Percentiles rank a stretch among this genome's conserved stretches.
phyloP scores from a whole-genome alignment of 2,329 filamentous ascomycete species.

The Aspergillus sp. region DNA sequence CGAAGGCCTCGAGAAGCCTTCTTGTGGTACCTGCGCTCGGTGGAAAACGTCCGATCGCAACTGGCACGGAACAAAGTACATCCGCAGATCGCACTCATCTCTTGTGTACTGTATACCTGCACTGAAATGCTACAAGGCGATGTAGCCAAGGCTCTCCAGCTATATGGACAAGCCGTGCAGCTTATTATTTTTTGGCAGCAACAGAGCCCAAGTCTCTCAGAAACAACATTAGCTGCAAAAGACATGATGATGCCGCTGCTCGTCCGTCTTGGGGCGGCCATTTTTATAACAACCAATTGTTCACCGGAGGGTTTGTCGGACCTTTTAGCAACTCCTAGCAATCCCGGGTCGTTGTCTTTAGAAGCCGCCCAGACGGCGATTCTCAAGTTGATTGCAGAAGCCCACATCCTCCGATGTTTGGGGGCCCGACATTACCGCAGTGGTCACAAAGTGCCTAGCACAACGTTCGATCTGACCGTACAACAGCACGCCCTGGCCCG shows the following conservation, averaged over 20 bases:
- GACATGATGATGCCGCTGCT: slow-evolving; percentile 30
- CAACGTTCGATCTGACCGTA: background rate
- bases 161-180: slow-evolving; percentile 29
- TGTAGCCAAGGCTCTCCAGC: slow-evolving; percentile 24
- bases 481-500: background rate
- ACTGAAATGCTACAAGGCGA: slow-evolving; percentile 30
- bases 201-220: slow-evolving; percentile 8
- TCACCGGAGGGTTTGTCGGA: too few relatives aligned
- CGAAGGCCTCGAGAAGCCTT: slow-evolving; percentile 22
- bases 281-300: too few relatives aligned
- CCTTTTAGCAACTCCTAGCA: too few relatives aligned
- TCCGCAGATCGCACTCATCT: slow-evolving; percentile 29
- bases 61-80: slow-evolving; percentile 25
- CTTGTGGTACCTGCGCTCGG: slow-evolving; percentile 31
- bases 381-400: background rate
- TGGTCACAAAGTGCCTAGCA: too few relatives aligned
- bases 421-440: too few relatives aligned
- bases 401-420: background rate
- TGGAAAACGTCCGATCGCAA: slow-evolving; percentile 24
- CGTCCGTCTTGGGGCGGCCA: slow-evolving; percentile 22
- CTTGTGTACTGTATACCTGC: slow-evolving; percentile 33
- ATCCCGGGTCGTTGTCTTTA: too few relatives aligned
- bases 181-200: slow-evolving; percentile 24
- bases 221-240: slow-evolving; percentile 11
- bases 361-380: too few relatives aligned